These are phyloP conservation scores for Hymenoscyphus fructigenus DNA, from an alignment of 2,329 filamentous ascomycete species.

Conservation along the genomic window DNA sequence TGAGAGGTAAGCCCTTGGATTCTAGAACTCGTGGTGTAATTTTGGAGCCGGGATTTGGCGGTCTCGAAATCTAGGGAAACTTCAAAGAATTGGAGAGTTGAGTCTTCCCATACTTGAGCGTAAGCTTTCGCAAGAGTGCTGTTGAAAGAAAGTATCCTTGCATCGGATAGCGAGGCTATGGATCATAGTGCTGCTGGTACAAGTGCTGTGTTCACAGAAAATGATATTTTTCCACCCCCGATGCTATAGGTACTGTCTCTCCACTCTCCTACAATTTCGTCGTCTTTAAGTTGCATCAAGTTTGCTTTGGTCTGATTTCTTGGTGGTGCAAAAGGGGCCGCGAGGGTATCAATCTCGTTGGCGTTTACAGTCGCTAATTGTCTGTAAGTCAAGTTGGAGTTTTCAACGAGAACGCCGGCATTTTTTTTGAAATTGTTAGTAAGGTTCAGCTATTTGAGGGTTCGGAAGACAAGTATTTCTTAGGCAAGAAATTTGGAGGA, in stretches of 20 bases:
- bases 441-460: too few species aligned
- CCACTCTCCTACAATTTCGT: conserved; percentile 60
- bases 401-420: too few species aligned
- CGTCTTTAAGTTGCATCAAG: conserved; percentile 44
- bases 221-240: conserved; percentile 62
- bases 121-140: conserved; percentile 46
- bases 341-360: too few species aligned
- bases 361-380: too few species aligned
- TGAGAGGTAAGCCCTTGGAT: too few species aligned
- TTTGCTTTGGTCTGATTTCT: too few species aligned
- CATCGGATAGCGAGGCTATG: conserved; percentile 51
- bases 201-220: conserved; percentile 63
- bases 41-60: conserved; percentile 47
- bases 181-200: conserved; percentile 60
- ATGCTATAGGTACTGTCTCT: conserved; percentile 60
- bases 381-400: too few species aligned
- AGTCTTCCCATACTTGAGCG: conserved; percentile 61
- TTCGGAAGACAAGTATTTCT: too few species aligned
- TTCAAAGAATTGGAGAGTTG: conserved; percentile 58
- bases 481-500: too few species aligned
- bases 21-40: conserved; percentile 3
- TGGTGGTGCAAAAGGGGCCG: too few species aligned
- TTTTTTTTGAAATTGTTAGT: too few species aligned
- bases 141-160: conserved; percentile 46
- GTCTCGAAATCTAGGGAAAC: conserved; percentile 43